phyloP scores from a whole-genome alignment of 306 rosid species.

The Quillaja saponaria region DNA sequence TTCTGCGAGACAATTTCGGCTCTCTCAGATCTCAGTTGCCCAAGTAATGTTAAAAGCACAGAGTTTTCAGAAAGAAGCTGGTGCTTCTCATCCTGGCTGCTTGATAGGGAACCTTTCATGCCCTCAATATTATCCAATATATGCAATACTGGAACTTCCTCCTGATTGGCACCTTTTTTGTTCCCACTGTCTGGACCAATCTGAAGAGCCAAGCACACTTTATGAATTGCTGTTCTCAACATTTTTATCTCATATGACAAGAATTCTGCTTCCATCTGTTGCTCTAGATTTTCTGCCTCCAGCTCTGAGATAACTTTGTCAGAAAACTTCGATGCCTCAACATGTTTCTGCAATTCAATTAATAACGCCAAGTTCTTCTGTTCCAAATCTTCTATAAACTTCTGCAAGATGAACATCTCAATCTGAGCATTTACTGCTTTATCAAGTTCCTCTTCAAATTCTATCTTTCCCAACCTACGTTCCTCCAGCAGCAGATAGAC shows the following conservation, averaged over 20 bases:
- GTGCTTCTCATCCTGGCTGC: conserved; percentile 73
- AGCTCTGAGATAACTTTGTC: conserved; percentile 77
- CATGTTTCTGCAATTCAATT: conserved; percentile 70
- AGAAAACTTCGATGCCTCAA: conserved; percentile 73
- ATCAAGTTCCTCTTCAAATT: conserved; percentile 83
- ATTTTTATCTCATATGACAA: conserved; percentile 79
- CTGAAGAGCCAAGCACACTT: conserved; percentile 71
- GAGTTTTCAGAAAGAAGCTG: conserved; percentile 70
- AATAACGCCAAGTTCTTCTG: conserved; percentile 62
- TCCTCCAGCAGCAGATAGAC: conserved; percentile 63
- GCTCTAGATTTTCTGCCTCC: conserved; percentile 93
- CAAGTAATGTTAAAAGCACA: conserved; percentile 64
- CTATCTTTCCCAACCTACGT: conserved; percentile 63
- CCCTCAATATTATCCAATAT: conserved; percentile 64
- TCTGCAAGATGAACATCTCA: conserved; percentile 92
- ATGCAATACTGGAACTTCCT: conserved; percentile 46
- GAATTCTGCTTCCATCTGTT: conserved; percentile 81
- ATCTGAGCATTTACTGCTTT: conserved; percentile 88
- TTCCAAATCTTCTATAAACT: conserved; percentile 88
- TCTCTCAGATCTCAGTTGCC: conserved; percentile 55
- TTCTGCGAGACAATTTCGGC: conserved; percentile 51
- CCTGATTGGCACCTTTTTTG: conserved; percentile 47
- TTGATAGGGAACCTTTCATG: conserved; percentile 57
- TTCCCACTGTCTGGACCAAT: conserved; percentile 41
- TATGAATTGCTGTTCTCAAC: conserved; percentile 57